Evolutionary conservation across 2,329 filamentous ascomycete genomes (phyloP).

Genomic region (Talaromyces sp.): DNA sequence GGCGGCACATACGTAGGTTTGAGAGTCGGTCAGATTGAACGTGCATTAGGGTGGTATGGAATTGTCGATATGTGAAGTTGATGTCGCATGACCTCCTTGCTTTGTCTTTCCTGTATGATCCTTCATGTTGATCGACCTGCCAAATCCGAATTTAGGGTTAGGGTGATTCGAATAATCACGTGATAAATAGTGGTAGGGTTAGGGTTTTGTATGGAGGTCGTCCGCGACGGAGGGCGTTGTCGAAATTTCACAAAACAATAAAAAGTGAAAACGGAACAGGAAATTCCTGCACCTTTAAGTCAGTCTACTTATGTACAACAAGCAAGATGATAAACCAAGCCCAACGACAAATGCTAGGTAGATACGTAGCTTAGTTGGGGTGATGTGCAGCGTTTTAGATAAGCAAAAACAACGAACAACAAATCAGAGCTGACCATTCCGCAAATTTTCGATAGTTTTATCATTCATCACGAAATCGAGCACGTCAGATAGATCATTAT

Average conservation of each 20-base stretch:
- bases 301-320: background rate
- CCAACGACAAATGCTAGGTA: background rate
- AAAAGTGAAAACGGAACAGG: background rate
- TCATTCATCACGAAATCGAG: slow-evolving; percentile 3
- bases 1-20: background rate
- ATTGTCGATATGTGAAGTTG: background rate
- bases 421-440: background rate
- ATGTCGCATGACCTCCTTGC: slow-evolving; percentile 3
- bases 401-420: background rate
- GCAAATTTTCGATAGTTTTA: background rate
- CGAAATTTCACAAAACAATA: background rate
- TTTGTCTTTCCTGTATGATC: background rate
- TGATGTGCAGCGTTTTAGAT: slow-evolving; percentile 1
- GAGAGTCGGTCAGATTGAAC: background rate
- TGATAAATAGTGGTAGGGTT: background rate
- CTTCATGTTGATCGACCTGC: background rate
- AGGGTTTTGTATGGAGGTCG: background rate
- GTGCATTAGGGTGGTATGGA: background rate
- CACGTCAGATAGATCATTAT: slow-evolving; percentile 3
- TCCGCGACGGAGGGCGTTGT: background rate
- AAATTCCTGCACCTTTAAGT: background rate
- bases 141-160: background rate
- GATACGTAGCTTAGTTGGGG: background rate
- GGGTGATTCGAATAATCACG: background rate
- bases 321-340: slow-evolving; percentile 1